Conservation (phyloP, 306 rosid genomes). For the Psophocarpus tetragonolobus region DNA sequence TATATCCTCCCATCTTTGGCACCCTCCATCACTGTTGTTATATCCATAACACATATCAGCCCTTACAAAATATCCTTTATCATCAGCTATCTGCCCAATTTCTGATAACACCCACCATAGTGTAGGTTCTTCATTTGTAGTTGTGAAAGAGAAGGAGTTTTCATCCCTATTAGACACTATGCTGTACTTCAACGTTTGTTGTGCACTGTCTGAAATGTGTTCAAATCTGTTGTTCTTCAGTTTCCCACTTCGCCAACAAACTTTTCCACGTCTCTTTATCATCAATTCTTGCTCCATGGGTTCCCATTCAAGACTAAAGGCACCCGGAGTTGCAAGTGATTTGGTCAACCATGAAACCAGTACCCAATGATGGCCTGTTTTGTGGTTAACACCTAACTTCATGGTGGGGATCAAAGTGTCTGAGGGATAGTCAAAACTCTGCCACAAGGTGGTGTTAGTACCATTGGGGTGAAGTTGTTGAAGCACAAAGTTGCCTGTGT, state of each 20-base stretch:
- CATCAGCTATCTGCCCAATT: too few relatives aligned
- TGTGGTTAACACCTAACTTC: too few relatives aligned
- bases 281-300: not conserved
- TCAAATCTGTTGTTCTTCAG: not conserved
- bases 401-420: too few relatives aligned
- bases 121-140: too few relatives aligned
- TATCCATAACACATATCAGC: not conserved
- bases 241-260: too few relatives aligned
- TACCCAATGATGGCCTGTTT: too few relatives aligned
- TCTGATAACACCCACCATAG: too few relatives aligned
- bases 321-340: not conserved
- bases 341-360: not conserved
- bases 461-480: too few relatives aligned
- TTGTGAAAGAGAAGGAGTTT: not conserved
- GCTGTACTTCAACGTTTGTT: not conserved
- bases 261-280: too few relatives aligned
- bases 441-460: too few relatives aligned
- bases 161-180: not conserved
- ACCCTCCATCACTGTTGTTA: not conserved
- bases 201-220: not conserved
- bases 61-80: too few relatives aligned
- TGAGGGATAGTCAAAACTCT: too few relatives aligned
- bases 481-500: constrained; percentile 35
- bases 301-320: constrained; percentile 37
- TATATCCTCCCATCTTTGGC: not conserved